Conservation (phyloP, 352 stramenopile genomes). For the Lagenidium sp. region DNA sequence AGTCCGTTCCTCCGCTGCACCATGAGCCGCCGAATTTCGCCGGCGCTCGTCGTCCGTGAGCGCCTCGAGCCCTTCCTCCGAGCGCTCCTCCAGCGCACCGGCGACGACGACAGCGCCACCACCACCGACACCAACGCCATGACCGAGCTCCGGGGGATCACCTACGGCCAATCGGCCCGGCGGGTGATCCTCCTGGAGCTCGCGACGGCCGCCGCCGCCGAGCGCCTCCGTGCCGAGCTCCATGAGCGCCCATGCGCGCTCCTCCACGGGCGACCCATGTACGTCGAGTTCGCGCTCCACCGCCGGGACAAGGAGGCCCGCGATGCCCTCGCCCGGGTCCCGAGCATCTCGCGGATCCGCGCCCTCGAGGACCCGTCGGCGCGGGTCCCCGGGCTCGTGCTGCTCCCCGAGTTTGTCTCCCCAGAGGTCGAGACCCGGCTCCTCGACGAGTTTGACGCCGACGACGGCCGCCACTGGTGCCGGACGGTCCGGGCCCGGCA, state of each 20-base stretch:
- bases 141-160: constrained; percentile 28
- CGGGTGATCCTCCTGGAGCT: constrained; percentile 43
- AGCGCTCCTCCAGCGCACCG: constrained; percentile 11
- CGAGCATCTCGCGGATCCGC: constrained; percentile 37
- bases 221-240: constrained; percentile 27
- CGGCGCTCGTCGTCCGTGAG: constrained; percentile 31
- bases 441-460: constrained; percentile 47
- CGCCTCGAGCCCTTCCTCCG: constrained; percentile 44
- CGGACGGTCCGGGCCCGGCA: constrained; percentile 72
- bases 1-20: constrained; percentile 56
- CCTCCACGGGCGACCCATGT: constrained; percentile 45
- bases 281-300: constrained; percentile 61
- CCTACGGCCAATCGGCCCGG: constrained; percentile 47
- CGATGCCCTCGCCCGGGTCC: constrained; percentile 45
- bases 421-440: constrained; percentile 39
- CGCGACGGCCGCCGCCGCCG: constrained; percentile 12
- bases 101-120: background rate
- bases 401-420: constrained; percentile 59
- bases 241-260: constrained; percentile 52
- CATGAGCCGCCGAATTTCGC: constrained; percentile 62
- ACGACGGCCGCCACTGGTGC: constrained; percentile 43
- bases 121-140: too few relatives aligned
- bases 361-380: constrained; percentile 23
- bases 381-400: constrained; percentile 52
- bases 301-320: constrained; percentile 62